Evolutionary conservation across 2,329 filamentous ascomycete genomes (phyloP).

Genomic region (Penicillium hordei): DNA sequence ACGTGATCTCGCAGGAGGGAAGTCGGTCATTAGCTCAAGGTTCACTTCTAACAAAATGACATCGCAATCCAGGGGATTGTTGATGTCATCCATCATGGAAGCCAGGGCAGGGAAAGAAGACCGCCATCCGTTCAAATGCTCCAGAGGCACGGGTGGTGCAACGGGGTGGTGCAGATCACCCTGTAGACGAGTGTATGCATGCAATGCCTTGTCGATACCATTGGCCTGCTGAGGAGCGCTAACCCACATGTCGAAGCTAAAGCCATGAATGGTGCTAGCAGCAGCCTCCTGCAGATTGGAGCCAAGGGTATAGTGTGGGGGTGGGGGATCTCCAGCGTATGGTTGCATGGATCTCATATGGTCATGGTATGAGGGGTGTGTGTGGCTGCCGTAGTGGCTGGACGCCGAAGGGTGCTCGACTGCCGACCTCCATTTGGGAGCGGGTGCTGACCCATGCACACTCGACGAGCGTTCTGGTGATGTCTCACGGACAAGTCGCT

Average conservation of each 20-base stretch:
- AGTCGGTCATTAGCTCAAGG: conserved; percentile 46
- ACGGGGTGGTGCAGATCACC: conserved; percentile 37
- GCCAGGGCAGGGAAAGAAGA: conserved; percentile 43
- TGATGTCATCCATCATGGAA: conserved; percentile 35
- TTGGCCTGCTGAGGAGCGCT: conserved; percentile 38
- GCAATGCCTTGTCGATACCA: conserved; percentile 42
- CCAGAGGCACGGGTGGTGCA: conserved; percentile 40
- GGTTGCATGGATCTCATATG: conserved; percentile 33
- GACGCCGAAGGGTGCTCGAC: conserved; percentile 33
- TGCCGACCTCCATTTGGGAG: conserved; percentile 35
- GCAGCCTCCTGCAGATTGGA: conserved; percentile 35
- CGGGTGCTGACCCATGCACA: conserved; percentile 33
- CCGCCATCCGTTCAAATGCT: conserved; percentile 44
- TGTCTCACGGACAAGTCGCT: conserved; percentile 41
- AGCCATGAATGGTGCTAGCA: conserved; percentile 33
- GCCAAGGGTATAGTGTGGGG: conserved; percentile 36
- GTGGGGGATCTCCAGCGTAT: conserved; percentile 36
- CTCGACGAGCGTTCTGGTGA: conserved; percentile 33
- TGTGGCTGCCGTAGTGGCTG: conserved; percentile 31
- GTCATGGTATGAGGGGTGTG: conserved; percentile 33
- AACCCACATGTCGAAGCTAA: conserved; percentile 51
- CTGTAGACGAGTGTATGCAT: conserved; percentile 47
- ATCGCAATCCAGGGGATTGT: conserved; percentile 40
- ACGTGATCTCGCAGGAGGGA: conserved; percentile 42
- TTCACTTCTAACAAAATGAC: conserved; percentile 47